Percentiles rank a stretch among this genome's conserved stretches.
These are phyloP conservation scores for Paragyromitra xinjiangensis DNA, from an alignment of 495 filamentous ascomycete genomes.

Conservation along the genomic window DNA sequence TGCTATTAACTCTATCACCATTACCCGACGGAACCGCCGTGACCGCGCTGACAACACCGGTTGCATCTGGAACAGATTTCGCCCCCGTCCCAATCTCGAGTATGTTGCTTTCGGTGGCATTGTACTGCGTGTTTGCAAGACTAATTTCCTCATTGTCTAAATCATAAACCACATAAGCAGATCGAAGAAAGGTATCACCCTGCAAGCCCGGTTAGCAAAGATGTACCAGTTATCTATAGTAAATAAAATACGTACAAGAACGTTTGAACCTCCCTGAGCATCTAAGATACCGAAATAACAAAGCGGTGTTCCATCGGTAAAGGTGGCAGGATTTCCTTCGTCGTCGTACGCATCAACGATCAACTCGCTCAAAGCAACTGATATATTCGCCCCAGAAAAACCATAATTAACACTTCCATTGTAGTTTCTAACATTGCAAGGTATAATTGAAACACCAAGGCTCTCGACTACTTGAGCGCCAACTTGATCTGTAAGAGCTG, in stretches of 20 bases:
- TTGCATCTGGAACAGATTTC: slow-evolving; percentile 74
- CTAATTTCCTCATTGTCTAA: slow-evolving; percentile 87
- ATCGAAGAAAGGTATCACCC: slow-evolving; percentile 92
- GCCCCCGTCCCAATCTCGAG: slow-evolving; percentile 75
- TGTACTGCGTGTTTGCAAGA: slow-evolving; percentile 85
- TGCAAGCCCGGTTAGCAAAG: slow-evolving; percentile 18
- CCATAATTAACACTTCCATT: slow-evolving; percentile 72
- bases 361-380: slow-evolving; percentile 78
- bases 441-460: slow-evolving; percentile 72
- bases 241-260: slow-evolving; percentile 62
- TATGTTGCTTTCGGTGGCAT: slow-evolving; percentile 70
- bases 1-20: slow-evolving; percentile 16
- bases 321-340: slow-evolving; percentile 64
- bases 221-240: not conserved
- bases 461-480: slow-evolving; percentile 65
- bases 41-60: slow-evolving; percentile 71
- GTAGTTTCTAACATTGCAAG: slow-evolving; percentile 72
- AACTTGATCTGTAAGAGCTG: slow-evolving; percentile 70
- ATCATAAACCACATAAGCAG: slow-evolving; percentile 93
- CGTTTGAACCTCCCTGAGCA: slow-evolving; percentile 69
- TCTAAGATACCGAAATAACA: slow-evolving; percentile 83
- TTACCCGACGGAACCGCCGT: slow-evolving; percentile 59
- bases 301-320: slow-evolving; percentile 68
- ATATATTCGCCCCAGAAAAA: slow-evolving; percentile 73
- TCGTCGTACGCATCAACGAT: slow-evolving; percentile 70